phyloP scores from a whole-genome alignment of 768 basidiomycete genomes.

The Grammothele lineata region DNA sequence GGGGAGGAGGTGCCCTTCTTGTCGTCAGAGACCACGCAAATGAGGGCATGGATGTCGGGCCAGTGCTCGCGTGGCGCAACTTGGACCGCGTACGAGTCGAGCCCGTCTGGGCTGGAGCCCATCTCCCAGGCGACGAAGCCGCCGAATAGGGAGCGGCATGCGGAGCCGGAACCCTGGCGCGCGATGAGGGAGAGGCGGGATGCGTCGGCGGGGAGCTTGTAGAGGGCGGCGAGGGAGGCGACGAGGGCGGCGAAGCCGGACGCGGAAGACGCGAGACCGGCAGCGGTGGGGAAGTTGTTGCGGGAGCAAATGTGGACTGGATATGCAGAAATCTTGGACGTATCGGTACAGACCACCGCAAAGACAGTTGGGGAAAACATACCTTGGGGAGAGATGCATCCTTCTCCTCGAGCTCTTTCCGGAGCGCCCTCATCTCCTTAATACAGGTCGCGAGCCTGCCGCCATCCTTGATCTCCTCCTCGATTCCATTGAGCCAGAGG shows the following conservation, averaged over 20 bases:
- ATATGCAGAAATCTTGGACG: constrained; percentile 57
- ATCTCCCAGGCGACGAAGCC: constrained; percentile 96
- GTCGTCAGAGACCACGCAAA: constrained; percentile 92
- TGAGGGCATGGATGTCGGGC: constrained; percentile 95
- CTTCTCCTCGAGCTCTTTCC: constrained; percentile 71
- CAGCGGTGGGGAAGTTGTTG: constrained; percentile 99
- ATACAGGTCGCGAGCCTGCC: constrained; percentile 85
- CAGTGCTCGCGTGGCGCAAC: constrained; percentile 84
- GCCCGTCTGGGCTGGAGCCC: constrained; percentile 62
- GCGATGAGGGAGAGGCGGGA: constrained; percentile 90
- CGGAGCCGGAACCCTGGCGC: constrained; percentile 96
- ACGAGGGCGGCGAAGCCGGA: constrained; percentile 96
- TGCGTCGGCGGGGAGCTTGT: constrained; percentile 70
- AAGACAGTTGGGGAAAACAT: constrained; percentile 11
- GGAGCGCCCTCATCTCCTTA: constrained; percentile 73
- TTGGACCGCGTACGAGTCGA: constrained; percentile 85
- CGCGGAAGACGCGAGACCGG: constrained; percentile 95
- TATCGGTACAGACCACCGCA: constrained; percentile 6
- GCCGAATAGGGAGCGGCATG: constrained; percentile 95
- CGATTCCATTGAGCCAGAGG: constrained; percentile 93
- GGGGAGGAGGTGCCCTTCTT: constrained; percentile 97
- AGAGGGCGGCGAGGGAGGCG: constrained; percentile 82
- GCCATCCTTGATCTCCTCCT: constrained; percentile 81
- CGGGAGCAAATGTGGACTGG: constrained; percentile 86
- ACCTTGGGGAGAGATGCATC: constrained; percentile 66